Evolutionary conservation across 2,329 filamentous ascomycete genomes (phyloP).

Genomic region (Arachnopeziza araneosa): DNA sequence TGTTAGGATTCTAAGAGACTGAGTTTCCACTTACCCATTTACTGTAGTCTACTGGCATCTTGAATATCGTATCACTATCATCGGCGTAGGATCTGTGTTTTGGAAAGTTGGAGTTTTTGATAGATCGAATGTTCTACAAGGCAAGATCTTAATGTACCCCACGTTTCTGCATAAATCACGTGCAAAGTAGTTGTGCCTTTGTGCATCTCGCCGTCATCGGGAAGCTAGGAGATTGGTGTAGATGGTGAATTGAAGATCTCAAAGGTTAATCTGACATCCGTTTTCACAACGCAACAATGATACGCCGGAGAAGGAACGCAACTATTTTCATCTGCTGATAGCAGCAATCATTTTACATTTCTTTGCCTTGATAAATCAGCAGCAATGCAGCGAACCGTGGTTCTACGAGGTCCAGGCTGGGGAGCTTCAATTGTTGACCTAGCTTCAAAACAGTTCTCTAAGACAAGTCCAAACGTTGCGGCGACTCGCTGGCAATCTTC

Average conservation of each 20-base stretch:
- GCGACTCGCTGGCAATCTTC: constrained; percentile 9
- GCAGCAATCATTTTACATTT: constrained; percentile 17
- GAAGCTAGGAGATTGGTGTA: background rate
- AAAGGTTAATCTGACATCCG: background rate
- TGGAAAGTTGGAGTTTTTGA: background rate
- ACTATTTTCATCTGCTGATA: constrained; percentile 25
- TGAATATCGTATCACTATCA: constrained; percentile 9
- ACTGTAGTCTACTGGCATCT: constrained; percentile 58
- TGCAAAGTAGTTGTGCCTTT: constrained; percentile 5
- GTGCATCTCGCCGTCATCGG: background rate
- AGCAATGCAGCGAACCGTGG: constrained; percentile 25
- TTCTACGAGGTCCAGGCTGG: constrained; percentile 20
- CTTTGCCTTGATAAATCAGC: constrained; percentile 4
- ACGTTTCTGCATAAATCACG: constrained; percentile 3
- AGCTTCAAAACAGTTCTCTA: constrained; percentile 22
- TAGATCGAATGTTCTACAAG: constrained; percentile 23
- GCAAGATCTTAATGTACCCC: constrained; percentile 6
- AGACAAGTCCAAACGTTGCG: constrained; percentile 6
- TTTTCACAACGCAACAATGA: constrained; percentile 22
- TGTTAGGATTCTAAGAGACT: background rate
- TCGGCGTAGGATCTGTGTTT: constrained; percentile 3
- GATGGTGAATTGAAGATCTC: constrained; percentile 3
- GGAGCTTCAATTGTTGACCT: constrained; percentile 17
- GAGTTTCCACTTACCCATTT: constrained; percentile 42
- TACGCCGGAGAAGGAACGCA: constrained; percentile 15